Evolutionary conservation across 148 eudicot genomes (phyloP).

Genomic region (Fagopyrum homotropicum): DNA sequence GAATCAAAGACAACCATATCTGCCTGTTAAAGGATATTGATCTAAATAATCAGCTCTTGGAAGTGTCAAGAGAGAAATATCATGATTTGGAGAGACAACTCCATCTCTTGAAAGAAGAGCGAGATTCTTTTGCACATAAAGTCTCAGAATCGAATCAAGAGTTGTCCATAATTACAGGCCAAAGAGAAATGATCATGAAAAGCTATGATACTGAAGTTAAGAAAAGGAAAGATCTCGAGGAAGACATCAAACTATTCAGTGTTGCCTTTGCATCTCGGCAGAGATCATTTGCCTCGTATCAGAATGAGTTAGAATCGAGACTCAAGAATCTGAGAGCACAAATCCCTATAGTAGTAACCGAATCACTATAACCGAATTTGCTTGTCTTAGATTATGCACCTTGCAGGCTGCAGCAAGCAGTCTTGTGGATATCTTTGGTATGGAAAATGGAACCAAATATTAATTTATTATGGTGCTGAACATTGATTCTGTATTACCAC

Average conservation of each 20-base stretch:
- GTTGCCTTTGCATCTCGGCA: slow-evolving; percentile 48
- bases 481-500: neutral
- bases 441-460: neutral
- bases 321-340: slow-evolving; percentile 37
- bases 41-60: slow-evolving; percentile 40
- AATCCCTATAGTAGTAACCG: slow-evolving; percentile 38
- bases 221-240: slow-evolving; percentile 62
- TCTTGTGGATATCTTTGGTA: neutral
- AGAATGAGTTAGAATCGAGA: slow-evolving; percentile 54
- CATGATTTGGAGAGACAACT: slow-evolving; percentile 56
- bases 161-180: slow-evolving; percentile 31
- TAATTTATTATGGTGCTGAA: neutral
- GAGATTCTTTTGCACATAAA: slow-evolving; percentile 40
- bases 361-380: slow-evolving; percentile 25
- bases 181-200: slow-evolving; percentile 47
- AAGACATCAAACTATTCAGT: slow-evolving; percentile 58
- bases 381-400: neutral
- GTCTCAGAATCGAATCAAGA: slow-evolving; percentile 40
- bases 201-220: slow-evolving; percentile 50
- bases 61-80: slow-evolving; percentile 44
- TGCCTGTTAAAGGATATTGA: slow-evolving; percentile 45
- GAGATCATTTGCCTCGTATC: slow-evolving; percentile 57
- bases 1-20: slow-evolving; percentile 43
- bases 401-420: neutral
- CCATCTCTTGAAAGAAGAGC: slow-evolving; percentile 52